Evolutionary conservation across 1,284 basidiomycete genomes (phyloP).

Genomic region (Puccinia horiana): DNA sequence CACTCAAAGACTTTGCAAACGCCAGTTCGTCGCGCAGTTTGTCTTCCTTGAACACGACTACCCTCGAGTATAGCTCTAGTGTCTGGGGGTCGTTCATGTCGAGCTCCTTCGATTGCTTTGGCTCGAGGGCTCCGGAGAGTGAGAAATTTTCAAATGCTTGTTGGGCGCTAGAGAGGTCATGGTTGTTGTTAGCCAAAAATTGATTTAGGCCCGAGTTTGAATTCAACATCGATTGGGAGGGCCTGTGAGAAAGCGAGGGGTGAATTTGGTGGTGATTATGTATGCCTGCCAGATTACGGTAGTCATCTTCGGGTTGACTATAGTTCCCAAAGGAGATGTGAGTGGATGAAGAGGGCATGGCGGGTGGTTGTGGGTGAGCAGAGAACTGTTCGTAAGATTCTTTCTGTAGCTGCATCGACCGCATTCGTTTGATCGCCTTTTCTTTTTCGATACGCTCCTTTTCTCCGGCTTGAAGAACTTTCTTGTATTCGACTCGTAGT

Average conservation of each 20-base stretch:
- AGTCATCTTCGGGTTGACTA: neutral
- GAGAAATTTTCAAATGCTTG: conserved; percentile 64
- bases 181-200: neutral
- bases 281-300: neutral
- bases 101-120: conserved; percentile 66
- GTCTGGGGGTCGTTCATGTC: conserved; percentile 95
- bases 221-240: conserved; percentile 19
- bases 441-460: conserved; percentile 98
- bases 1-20: conserved; percentile 80
- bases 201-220: neutral
- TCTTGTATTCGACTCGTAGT: conserved; percentile 98
- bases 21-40: conserved; percentile 95
- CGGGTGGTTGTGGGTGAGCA: neutral
- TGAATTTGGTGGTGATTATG: neutral
- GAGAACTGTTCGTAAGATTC: conserved; percentile 42
- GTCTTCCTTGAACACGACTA: conserved; percentile 96
- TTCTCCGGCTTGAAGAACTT: conserved; percentile 96
- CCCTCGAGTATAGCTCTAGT: conserved; percentile 93
- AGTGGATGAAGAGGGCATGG: conserved; percentile 10
- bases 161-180: conserved; percentile 1
- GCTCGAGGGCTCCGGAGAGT: conserved; percentile 62
- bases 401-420: conserved; percentile 78
- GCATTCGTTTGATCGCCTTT: conserved; percentile 97
- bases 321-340: conserved; percentile 25
- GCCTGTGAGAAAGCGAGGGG: neutral